Conservation (phyloP, 331 rosid genomes). For the Spiraea crenata region DNA sequence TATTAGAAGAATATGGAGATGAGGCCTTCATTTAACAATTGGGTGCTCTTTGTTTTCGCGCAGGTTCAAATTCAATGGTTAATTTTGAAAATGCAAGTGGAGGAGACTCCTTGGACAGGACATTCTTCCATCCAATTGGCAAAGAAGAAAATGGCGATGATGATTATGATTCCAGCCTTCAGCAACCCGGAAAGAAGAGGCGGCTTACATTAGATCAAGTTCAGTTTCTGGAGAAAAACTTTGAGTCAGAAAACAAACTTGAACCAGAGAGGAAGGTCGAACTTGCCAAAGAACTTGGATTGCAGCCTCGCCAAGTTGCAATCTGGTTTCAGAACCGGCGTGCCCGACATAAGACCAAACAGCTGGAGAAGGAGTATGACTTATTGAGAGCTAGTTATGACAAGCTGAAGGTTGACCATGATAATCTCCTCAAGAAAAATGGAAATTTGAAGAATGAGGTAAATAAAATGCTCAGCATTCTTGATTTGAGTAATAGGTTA, state of each 20-base stretch:
- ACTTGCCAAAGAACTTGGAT: conserved; percentile 79
- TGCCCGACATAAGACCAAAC: conserved; percentile 81
- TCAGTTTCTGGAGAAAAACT: conserved; percentile 68
- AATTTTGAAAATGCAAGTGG: conserved; percentile 49
- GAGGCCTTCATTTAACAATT: background rate
- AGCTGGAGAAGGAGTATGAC: conserved; percentile 67
- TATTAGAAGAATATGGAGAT: no score
- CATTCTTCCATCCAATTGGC: conserved; percentile 46
- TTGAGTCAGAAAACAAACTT: conserved; percentile 77
- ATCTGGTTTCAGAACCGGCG: conserved; percentile 96
- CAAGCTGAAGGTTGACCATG: conserved; percentile 62
- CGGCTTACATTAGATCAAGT: conserved; percentile 74
- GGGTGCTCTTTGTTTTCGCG: background rate
- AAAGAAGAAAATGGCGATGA: conserved; percentile 64
- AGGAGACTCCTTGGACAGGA: conserved; percentile 35
- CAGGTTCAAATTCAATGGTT: conserved; percentile 63
- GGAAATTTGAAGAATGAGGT: conserved; percentile 66
- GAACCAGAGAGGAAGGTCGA: conserved; percentile 83
- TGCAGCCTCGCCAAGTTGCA: conserved; percentile 94
- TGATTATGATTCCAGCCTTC: conserved; percentile 51
- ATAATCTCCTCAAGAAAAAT: conserved; percentile 54
- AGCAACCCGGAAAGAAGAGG: conserved; percentile 74
- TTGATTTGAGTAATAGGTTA: conserved; percentile 19
- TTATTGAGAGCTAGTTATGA: conserved; percentile 58
- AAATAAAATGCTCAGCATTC: conserved; percentile 12